Conservation (phyloP, 805 yeast genomes). For the Lachancea mirantina region DNA sequence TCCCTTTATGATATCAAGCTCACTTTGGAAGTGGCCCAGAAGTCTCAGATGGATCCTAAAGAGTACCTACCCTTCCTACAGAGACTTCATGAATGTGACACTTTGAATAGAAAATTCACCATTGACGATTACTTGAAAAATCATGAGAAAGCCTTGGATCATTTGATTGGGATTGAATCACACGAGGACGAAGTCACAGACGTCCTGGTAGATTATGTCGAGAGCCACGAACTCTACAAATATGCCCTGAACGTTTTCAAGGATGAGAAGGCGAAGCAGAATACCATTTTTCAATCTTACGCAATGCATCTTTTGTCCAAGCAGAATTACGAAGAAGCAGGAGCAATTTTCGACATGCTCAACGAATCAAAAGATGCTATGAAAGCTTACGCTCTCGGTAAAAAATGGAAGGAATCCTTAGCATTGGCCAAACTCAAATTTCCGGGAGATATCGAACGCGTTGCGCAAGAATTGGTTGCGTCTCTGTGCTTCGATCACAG, state of each 20-base stretch:
- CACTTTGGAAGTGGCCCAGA: constrained; percentile 83
- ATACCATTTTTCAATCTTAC: constrained; percentile 47
- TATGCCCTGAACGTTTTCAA: constrained; percentile 58
- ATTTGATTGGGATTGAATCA: constrained; percentile 46
- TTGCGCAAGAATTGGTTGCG: constrained; percentile 55
- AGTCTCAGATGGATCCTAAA: constrained; percentile 95
- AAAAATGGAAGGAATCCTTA: constrained; percentile 82
- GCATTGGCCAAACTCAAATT: constrained; percentile 43
- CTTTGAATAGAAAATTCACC: constrained; percentile 59
- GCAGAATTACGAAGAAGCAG: constrained; percentile 68
- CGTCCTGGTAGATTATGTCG: constrained; percentile 64
- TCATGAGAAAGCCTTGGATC: constrained; percentile 58
- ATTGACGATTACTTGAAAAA: constrained; percentile 75
- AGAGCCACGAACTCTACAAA: constrained; percentile 61
- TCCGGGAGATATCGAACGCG: constrained; percentile 35
- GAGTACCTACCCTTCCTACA: constrained; percentile 93
- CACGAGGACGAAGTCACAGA: constrained; percentile 32
- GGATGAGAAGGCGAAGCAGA: constrained; percentile 48
- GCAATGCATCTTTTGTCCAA: constrained; percentile 55
- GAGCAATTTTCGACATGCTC: constrained; percentile 65
- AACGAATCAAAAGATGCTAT: constrained; percentile 52
- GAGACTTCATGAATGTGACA: constrained; percentile 59
- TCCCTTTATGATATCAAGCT: constrained; percentile 76
- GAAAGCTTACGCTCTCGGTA: constrained; percentile 60
- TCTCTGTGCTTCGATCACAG: constrained; percentile 60